Base-by-base conservation (phyloP, 2,329 filamentous ascomycete genomes). In the Pyricularia sp. region DNA sequence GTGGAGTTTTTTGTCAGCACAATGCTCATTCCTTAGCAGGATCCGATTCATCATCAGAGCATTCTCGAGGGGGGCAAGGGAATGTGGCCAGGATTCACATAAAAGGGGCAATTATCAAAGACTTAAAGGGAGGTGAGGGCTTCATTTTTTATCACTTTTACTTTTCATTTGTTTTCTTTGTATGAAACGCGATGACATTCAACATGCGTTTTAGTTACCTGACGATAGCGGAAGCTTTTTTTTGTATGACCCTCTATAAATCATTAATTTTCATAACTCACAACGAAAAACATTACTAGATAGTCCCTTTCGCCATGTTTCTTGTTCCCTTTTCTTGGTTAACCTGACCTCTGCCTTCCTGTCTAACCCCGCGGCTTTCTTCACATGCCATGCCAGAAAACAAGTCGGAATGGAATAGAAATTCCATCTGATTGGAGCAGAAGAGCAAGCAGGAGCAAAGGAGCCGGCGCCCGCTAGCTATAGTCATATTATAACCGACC, bases 161-260 rank as follows among this genome's bases (percentile, higher is more conserved):
- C n/a, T 26, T 50, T 66, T 55, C 36, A 25, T 20, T 28, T 26
- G 6, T 26, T 36, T 33, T 67, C 10, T 20, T 23, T n/a, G 58
- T 55, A 25, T 33, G n/a, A 25, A 17, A 66, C 67, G 72, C 70
- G 67, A 30, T 63, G 69, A 71, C 72, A 73, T 73, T 73, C 72
- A 73, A 63, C 59, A 63, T 63, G 59, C 59, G 59, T 63, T 63
- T 63, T 63, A 63, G 25, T 63, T 63, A 31, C 25, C 26, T 63
- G 25, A 63, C 26, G 26, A 63, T 20, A 63, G 25, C 25, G 28
- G 59, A 65, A 65, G 23, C 4, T 65, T 65, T 26, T 26, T 25
- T 31, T 64, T 17, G 14, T 50, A 33, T 31, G 30, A 20, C 20
- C 14, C 11, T 31, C 26, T 42, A 28, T 65, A 65, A n/a, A 50